Percentiles rank a stretch among this genome's conserved stretches.
Evolutionary conservation across 495 filamentous ascomycete genomes (phyloP).

Genomic region (Trichoderma reesei): DNA sequence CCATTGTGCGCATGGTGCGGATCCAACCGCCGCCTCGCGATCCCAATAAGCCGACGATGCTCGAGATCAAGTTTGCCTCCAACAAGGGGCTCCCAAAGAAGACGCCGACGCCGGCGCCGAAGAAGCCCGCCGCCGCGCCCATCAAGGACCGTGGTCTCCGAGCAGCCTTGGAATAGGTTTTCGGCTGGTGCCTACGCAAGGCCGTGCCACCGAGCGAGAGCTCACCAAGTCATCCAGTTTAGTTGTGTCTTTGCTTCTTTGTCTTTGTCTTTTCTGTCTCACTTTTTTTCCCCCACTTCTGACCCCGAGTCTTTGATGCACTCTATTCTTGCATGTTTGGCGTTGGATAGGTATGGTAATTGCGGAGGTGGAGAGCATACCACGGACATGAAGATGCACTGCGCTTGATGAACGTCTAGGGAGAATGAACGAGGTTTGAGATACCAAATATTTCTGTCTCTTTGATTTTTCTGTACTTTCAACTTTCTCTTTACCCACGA

Average conservation of each 20-base stretch:
- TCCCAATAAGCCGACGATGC: neutral
- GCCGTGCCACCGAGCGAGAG: neutral
- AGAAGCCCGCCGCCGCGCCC: neutral
- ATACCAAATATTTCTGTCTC: neutral
- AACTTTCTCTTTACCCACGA: neutral
- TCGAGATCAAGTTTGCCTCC: neutral
- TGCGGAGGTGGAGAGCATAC: neutral
- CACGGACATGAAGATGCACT: neutral
- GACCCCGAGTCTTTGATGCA: neutral
- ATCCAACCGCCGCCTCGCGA: neutral
- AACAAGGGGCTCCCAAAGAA: neutral
- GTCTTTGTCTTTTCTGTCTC: neutral
- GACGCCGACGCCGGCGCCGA: neutral
- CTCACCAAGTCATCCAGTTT: neutral
- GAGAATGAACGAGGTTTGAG: neutral
- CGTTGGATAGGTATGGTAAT: conserved; percentile 5
- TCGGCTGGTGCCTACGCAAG: neutral
- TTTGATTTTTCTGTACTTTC: neutral
- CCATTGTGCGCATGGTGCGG: neutral
- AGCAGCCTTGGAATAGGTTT: conserved; percentile 7
- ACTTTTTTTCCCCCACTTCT: neutral
- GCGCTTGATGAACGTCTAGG: neutral
- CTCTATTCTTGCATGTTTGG: neutral
- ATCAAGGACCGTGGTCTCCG: conserved; percentile 5
- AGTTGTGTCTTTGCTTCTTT: neutral